Conservation (phyloP, 805 yeast genomes). For the Cyberlindnera sargentensis region DNA sequence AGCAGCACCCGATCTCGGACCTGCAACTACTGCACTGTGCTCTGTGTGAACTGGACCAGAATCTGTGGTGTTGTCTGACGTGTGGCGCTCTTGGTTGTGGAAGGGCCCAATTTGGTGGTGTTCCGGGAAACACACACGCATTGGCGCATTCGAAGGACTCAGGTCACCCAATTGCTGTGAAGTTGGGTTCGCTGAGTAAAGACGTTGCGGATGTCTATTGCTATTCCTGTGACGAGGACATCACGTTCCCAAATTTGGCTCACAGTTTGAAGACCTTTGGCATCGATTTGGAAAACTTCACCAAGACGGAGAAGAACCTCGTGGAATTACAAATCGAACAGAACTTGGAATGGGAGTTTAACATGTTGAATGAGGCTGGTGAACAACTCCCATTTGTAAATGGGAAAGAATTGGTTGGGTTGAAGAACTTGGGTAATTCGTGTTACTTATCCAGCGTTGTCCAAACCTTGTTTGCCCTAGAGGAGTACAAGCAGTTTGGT, state of each 20-base stretch:
- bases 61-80: slow-evolving; percentile 85
- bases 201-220: slow-evolving; percentile 85
- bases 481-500: slow-evolving; percentile 22
- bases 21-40: slow-evolving; percentile 40
- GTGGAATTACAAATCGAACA: slow-evolving; percentile 90
- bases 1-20: slow-evolving; percentile 28
- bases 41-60: slow-evolving; percentile 59
- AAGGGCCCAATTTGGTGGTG: slow-evolving; percentile 86
- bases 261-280: slow-evolving; percentile 50
- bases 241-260: slow-evolving; percentile 56
- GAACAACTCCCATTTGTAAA: slow-evolving; percentile 53
- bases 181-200: slow-evolving; percentile 79
- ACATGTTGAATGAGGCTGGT: slow-evolving; percentile 68
- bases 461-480: slow-evolving; percentile 54
- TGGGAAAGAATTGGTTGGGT: slow-evolving; percentile 77
- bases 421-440: slow-evolving; percentile 86
- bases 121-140: slow-evolving; percentile 93
- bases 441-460: slow-evolving; percentile 82
- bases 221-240: slow-evolving; percentile 84
- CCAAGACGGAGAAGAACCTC: slow-evolving; percentile 80
- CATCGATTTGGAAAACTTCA: slow-evolving; percentile 46
- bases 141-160: slow-evolving; percentile 54
- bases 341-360: slow-evolving; percentile 89
- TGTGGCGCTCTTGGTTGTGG: slow-evolving; percentile 97
- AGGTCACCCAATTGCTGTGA: slow-evolving; percentile 78